These are phyloP conservation scores for Vanrija sp. DNA, from an alignment of 1,284 basidiomycete genomes.

Conservation along the genomic window DNA sequence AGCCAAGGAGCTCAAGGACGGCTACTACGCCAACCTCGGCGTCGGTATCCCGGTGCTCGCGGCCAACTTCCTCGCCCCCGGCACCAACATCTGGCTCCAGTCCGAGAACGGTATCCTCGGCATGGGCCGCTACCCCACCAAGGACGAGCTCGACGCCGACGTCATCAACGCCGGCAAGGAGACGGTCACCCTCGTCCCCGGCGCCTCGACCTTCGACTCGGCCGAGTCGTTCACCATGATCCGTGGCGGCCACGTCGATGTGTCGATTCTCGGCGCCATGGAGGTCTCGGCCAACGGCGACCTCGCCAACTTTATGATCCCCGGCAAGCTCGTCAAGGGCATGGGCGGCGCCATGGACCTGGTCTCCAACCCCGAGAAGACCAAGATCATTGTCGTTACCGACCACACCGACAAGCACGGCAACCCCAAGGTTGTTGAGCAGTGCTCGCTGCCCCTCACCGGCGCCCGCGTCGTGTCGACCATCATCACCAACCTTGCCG, in stretches of 20 bases:
- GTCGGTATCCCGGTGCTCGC: constrained; percentile 91
- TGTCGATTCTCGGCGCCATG: constrained; percentile 86
- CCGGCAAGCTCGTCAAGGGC: constrained; percentile 83
- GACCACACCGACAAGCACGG: constrained; percentile 78
- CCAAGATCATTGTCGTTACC: constrained; percentile 49
- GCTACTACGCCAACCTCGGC: constrained; percentile 72
- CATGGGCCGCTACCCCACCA: constrained; percentile 89
- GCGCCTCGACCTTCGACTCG: constrained; percentile 77
- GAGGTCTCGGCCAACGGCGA: constrained; percentile 90
- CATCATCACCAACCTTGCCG: constrained; percentile 86
- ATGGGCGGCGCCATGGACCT: constrained; percentile 97
- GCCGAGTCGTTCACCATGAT: constrained; percentile 78
- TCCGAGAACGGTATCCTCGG: constrained; percentile 93
- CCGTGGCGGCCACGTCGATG: constrained; percentile 89
- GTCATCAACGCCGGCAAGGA: constrained; percentile 96
- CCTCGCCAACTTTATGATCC: constrained; percentile 95
- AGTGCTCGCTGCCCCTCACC: constrained; percentile 81
- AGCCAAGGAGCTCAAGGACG: constrained; percentile 84
- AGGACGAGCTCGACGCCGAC: constrained; percentile 85
- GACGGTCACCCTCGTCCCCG: constrained; percentile 85
- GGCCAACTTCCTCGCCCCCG: constrained; percentile 71
- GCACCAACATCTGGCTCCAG: constrained; percentile 85
- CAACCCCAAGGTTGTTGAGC: constrained; percentile 75
- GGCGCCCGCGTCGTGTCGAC: constrained; percentile 78
- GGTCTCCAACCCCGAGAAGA: constrained; percentile 86